These are phyloP conservation scores for Ophiocordyceps australis DNA, from an alignment of 2,329 filamentous ascomycete species.

Conservation along the genomic window DNA sequence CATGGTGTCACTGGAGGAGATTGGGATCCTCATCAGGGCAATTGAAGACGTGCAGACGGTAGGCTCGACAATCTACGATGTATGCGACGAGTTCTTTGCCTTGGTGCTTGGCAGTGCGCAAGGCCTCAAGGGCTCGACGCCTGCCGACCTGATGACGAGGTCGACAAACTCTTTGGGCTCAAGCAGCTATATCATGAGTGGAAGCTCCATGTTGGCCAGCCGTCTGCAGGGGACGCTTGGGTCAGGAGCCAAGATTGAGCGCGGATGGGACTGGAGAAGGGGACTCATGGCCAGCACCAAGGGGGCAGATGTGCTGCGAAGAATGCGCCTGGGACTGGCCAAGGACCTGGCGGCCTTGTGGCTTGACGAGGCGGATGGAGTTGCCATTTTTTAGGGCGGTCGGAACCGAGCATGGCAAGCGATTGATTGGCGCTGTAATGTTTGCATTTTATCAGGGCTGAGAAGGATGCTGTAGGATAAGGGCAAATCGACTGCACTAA, in stretches of 20 bases:
- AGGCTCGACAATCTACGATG: constrained; percentile 48
- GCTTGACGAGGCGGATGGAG: constrained; percentile 45
- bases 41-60: constrained; percentile 69
- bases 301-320: constrained; percentile 52
- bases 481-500: too few species aligned
- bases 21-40: constrained; percentile 57
- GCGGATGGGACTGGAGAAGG: constrained; percentile 63
- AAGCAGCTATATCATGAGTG: constrained; percentile 51
- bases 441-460: too few species aligned
- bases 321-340: constrained; percentile 55
- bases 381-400: constrained; percentile 22
- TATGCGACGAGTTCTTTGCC: constrained; percentile 62
- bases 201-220: constrained; percentile 51
- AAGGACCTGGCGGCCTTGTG: constrained; percentile 55
- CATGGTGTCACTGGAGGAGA: constrained; percentile 50
- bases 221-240: constrained; percentile 41
- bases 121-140: constrained; percentile 41
- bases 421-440: too few species aligned
- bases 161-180: constrained; percentile 37
- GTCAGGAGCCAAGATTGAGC: constrained; percentile 31
- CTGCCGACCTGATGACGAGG: constrained; percentile 44
- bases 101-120: constrained; percentile 56
- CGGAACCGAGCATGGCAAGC: too few species aligned
- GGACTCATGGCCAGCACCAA: constrained; percentile 52
- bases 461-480: too few species aligned